Evolutionary conservation across 176 grass and related monocot genomes (phyloP).

Genomic region (Eragrostis nindensis): DNA sequence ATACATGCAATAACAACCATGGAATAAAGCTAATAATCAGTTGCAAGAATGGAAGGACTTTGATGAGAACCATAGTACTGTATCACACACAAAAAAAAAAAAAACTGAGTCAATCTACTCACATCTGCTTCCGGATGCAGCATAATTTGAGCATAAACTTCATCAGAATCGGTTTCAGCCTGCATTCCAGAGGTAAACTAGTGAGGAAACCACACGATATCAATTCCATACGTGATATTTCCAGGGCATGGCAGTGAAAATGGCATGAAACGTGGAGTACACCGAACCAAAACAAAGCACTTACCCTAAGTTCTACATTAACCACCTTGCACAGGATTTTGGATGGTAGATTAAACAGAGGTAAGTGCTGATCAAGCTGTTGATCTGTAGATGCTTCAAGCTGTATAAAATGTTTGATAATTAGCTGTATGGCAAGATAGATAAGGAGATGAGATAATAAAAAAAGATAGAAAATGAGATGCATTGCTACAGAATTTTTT

Average conservation of each 20-base stretch:
- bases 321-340: constrained; percentile 88
- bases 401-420: constrained; percentile 33
- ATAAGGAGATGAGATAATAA: not conserved
- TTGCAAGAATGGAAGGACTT: not conserved
- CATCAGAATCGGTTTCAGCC: constrained; percentile 93
- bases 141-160: constrained; percentile 94
- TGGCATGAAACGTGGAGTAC: constrained; percentile 16
- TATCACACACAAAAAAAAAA: not conserved
- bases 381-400: constrained; percentile 88
- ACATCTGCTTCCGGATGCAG: constrained; percentile 75
- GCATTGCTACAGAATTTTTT: not conserved
- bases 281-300: not conserved
- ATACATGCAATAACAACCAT: not conserved
- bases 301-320: constrained; percentile 82
- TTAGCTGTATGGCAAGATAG: constrained; percentile 38
- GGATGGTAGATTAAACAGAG: constrained; percentile 68
- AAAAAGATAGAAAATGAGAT: not conserved
- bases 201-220: constrained; percentile 24
- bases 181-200: constrained; percentile 39
- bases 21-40: not conserved
- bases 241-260: not conserved
- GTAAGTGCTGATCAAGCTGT: constrained; percentile 74
- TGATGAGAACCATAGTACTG: not conserved
- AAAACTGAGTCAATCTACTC: constrained; percentile 23
- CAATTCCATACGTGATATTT: not conserved